Percentiles rank a stretch among this genome's conserved stretches.
These are phyloP conservation scores for Fusarium sp. DNA, from an alignment of 2,329 filamentous ascomycete genomes.

Conservation along the genomic window DNA sequence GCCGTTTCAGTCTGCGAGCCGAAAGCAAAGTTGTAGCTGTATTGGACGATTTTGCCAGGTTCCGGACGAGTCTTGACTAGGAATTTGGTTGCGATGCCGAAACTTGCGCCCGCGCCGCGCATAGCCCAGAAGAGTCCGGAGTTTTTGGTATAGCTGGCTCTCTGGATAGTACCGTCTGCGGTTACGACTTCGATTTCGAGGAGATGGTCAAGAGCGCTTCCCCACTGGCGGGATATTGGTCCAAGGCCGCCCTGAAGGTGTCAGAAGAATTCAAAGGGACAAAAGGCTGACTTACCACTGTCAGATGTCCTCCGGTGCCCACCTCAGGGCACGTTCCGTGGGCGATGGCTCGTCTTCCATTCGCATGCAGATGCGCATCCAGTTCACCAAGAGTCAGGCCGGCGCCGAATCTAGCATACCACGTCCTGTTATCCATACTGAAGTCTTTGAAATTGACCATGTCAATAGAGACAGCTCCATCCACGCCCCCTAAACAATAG, in stretches of 20 bases:
- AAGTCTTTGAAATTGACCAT: constrained; percentile 65
- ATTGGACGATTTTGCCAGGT: constrained; percentile 67
- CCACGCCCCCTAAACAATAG: constrained; percentile 60
- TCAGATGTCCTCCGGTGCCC: constrained; percentile 69
- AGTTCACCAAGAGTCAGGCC: constrained; percentile 66
- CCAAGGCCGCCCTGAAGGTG: constrained; percentile 64
- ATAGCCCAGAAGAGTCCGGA: constrained; percentile 67
- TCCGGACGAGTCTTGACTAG: constrained; percentile 66
- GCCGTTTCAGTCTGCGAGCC: constrained; percentile 61
- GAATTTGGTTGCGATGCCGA: constrained; percentile 69
- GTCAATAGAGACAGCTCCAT: constrained; percentile 66
- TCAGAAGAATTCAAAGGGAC: not conserved
- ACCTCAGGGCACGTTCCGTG: constrained; percentile 71
- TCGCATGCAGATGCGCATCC: constrained; percentile 60
- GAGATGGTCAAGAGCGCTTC: constrained; percentile 66
- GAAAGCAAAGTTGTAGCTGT: constrained; percentile 66
- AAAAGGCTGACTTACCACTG: constrained; percentile 57
- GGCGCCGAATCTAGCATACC: constrained; percentile 66
- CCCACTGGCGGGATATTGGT: constrained; percentile 70
- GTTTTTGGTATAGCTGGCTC: constrained; percentile 60
- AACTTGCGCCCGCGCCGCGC: constrained; percentile 66
- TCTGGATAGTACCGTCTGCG: constrained; percentile 63
- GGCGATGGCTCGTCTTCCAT: constrained; percentile 67
- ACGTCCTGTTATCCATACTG: constrained; percentile 63
- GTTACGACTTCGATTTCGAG: constrained; percentile 62